Percentiles rank a stretch among this genome's conserved stretches.
Evolutionary conservation across 441 rosid species (phyloP).

Genomic region (Gossypium schwendimanii): DNA sequence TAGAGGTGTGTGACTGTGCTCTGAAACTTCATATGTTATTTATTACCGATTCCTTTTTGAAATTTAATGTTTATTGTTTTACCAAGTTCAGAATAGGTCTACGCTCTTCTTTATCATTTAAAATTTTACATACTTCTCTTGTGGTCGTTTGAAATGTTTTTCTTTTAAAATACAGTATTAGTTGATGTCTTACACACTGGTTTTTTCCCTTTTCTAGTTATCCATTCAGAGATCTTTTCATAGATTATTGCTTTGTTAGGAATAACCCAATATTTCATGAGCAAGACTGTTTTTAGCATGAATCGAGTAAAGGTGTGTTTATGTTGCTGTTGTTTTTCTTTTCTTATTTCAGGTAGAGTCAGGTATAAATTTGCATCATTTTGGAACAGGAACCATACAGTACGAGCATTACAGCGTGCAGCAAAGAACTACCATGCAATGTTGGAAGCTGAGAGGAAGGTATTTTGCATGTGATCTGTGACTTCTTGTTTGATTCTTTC

Average conservation of each 20-base stretch:
- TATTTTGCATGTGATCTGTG: constrained; percentile 21
- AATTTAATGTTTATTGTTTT: too few species aligned
- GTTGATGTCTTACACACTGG: neutral
- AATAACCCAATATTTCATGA: neutral
- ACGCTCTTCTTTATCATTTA: neutral
- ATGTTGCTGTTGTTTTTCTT: constrained; percentile 24
- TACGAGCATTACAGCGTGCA: constrained; percentile 76
- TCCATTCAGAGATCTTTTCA: neutral
- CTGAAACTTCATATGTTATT: too few species aligned
- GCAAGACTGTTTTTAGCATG: constrained; percentile 7
- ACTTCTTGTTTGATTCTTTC: constrained; percentile 7
- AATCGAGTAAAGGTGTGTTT: constrained; percentile 15
- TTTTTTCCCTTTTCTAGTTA: neutral
- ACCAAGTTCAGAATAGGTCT: too few species aligned
- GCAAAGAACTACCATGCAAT: constrained; percentile 59
- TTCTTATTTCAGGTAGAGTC: constrained; percentile 79
- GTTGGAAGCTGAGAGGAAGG: constrained; percentile 94
- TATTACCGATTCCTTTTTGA: too few species aligned
- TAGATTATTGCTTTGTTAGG: neutral
- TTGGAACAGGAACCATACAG: constrained; percentile 96
- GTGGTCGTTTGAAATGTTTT: neutral
- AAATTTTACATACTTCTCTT: neutral
- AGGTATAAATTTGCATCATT: constrained; percentile 99
- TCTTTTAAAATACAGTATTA: neutral
- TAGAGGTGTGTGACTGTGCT: too few species aligned